Evolutionary conservation across 768 basidiomycete genomes (phyloP), one percentile per base, ranked within the genome.

Genomic region (Panaeolus papilionaceus): DNA sequence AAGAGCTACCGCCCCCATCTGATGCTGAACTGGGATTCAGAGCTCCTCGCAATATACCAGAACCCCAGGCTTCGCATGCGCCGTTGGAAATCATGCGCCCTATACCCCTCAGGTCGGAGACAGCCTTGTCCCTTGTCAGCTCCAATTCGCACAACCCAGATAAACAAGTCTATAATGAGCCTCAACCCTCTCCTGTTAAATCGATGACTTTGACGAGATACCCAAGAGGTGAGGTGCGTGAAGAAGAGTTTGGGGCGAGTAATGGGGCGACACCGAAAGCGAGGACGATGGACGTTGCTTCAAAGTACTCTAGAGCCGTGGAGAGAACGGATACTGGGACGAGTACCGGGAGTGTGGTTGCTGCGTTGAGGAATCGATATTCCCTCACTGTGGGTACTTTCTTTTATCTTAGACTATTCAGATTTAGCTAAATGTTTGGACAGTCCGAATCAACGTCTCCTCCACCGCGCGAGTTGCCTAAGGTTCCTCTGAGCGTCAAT

Each of bases 321-420:
- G 86, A 89, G 63, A 82, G 86, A 68, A 81, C 76, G 23, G 87
- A 89, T 54, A 86, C 88, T 2, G 83, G 82, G 6, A 82, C 76
- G 45, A 89, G 86, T 68, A 84, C 73, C 61, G 85, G 85, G 12
- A 88, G 86, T 71, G 78, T 90, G 28, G 92, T 94, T 54, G 89
- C 92, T 49, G 86, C 87, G 1, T 88, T 94, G 83, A 84, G 89
- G 51, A 85, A 84, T 73, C 86, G 85, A 62, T 93, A 91, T 70
- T 82, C 86, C 23, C 83, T 79, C 47, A 80, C 76, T 65, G 92
- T 92, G 71, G 51, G 89, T 80, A 68, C 64, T 70, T 28, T 45
- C 20, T 51, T 6, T 68, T 45, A 14, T 63, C 18, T 64, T 49
- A 9, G 26, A 33, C 33, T 5, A 33, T 33, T 33, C 33, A 8